These are phyloP conservation scores for Diospyros lotus DNA, from an alignment of 148 eudicot species.

Conservation along the genomic window DNA sequence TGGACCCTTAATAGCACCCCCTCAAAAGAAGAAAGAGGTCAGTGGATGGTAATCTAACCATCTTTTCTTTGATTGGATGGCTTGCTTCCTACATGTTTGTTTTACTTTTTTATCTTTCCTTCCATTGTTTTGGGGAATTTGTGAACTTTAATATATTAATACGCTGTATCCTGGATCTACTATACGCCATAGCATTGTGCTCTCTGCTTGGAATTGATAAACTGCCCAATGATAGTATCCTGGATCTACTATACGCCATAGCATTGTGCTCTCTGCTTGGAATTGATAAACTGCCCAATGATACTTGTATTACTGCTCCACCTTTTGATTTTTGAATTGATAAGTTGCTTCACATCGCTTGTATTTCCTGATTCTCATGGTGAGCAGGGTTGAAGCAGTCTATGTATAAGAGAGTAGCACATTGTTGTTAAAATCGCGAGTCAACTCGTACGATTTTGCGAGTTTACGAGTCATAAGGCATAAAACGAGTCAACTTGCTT, in stretches of 20 bases:
- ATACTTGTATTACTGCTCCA: neutral
- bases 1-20: conserved; percentile 55
- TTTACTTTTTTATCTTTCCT: neutral
- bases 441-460: no score
- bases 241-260: neutral
- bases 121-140: neutral
- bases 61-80: neutral
- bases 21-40: conserved; percentile 94
- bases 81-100: neutral
- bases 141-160: no score
- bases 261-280: neutral
- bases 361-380: neutral
- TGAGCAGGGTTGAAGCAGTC: neutral
- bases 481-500: no score
- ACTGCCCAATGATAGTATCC: neutral
- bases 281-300: neutral
- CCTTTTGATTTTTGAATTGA: conserved; percentile 2
- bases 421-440: no score
- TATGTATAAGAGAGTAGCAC: neutral
- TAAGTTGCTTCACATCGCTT: neutral
- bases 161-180: neutral
- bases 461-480: no score
- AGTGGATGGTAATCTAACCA: conserved; percentile 10
- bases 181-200: neutral
- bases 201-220: neutral